These are phyloP conservation scores for Hymenoscyphus fraxineus DNA, from an alignment of 2,329 filamentous ascomycete genomes.

Conservation along the genomic window DNA sequence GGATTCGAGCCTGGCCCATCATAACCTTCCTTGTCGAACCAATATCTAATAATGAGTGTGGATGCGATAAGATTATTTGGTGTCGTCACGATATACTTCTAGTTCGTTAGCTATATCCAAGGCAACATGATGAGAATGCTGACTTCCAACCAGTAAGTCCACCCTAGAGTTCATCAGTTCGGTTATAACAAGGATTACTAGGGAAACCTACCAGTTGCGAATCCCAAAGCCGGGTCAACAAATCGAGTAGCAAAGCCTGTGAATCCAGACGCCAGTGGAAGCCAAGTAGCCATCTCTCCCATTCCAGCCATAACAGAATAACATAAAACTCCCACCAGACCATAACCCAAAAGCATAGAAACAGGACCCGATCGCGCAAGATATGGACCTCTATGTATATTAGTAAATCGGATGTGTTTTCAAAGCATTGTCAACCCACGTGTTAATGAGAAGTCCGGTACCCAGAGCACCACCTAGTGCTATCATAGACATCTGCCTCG, in stretches of 20 bases:
- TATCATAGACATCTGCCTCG: slow-evolving; percentile 57
- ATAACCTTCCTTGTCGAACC: slow-evolving; percentile 52
- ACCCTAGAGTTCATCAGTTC: slow-evolving; percentile 14
- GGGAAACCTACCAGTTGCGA: slow-evolving; percentile 60
- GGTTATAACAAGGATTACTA: not conserved
- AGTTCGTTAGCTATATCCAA: slow-evolving; percentile 16
- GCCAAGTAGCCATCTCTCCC: slow-evolving; percentile 81
- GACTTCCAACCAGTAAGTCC: slow-evolving; percentile 35
- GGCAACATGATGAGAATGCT: not conserved
- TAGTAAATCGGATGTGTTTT: slow-evolving; percentile 7
- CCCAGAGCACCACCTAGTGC: slow-evolving; percentile 65
- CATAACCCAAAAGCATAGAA: slow-evolving; percentile 69
- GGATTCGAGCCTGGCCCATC: slow-evolving; percentile 55
- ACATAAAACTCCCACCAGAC: slow-evolving; percentile 66
- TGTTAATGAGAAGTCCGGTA: slow-evolving; percentile 66
- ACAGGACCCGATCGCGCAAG: slow-evolving; percentile 52
- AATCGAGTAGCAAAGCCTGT: slow-evolving; percentile 77
- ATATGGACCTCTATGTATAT: slow-evolving; percentile 34
- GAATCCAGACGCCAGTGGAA: slow-evolving; percentile 75
- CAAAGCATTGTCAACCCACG: slow-evolving; percentile 28
- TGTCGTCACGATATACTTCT: slow-evolving; percentile 77
- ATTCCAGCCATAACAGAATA: slow-evolving; percentile 79
- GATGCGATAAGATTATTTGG: slow-evolving; percentile 81
- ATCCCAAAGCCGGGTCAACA: slow-evolving; percentile 76
- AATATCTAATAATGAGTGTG: slow-evolving; percentile 75